Evolutionary conservation across 768 basidiomycete genomes (phyloP).

Genomic region (Lactarius indigo): DNA sequence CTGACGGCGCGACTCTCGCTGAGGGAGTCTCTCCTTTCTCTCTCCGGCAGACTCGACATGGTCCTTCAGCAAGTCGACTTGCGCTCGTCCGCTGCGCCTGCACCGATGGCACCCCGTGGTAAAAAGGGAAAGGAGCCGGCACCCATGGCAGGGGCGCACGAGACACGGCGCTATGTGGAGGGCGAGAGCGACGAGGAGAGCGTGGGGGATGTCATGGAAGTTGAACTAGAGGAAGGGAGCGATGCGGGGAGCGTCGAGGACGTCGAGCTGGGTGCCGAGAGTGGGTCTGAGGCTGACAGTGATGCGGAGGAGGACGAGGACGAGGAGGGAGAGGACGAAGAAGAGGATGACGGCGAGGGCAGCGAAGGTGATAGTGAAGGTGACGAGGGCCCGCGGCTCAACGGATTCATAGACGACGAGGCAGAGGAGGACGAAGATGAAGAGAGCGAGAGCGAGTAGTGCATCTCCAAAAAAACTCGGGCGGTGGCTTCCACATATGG

Average conservation of each 20-base stretch:
- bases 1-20: slow-evolving; percentile 75
- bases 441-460: slow-evolving; percentile 30
- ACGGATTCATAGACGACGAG: slow-evolving; percentile 53
- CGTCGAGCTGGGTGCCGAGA: slow-evolving; percentile 66
- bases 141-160: slow-evolving; percentile 32
- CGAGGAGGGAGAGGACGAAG: slow-evolving; percentile 54
- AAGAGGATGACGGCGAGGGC: slow-evolving; percentile 54
- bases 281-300: slow-evolving; percentile 49
- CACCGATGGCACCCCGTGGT: slow-evolving; percentile 43
- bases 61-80: slow-evolving; percentile 92
- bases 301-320: slow-evolving; percentile 46
- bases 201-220: slow-evolving; percentile 41
- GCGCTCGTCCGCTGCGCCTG: slow-evolving; percentile 69
- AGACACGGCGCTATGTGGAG: slow-evolving; percentile 58
- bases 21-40: slow-evolving; percentile 78
- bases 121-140: slow-evolving; percentile 38
- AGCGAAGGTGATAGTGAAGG: slow-evolving; percentile 51
- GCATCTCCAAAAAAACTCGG: neutral
- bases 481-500: neutral
- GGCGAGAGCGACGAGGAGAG: slow-evolving; percentile 75
- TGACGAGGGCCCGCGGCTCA: slow-evolving; percentile 24
- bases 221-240: slow-evolving; percentile 59
- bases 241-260: slow-evolving; percentile 77
- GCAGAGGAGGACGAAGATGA: slow-evolving; percentile 52
- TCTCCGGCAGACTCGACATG: slow-evolving; percentile 90